Evolutionary conservation across 2,329 filamentous ascomycete genomes (phyloP).

Genomic region (Fusarium sp.): DNA sequence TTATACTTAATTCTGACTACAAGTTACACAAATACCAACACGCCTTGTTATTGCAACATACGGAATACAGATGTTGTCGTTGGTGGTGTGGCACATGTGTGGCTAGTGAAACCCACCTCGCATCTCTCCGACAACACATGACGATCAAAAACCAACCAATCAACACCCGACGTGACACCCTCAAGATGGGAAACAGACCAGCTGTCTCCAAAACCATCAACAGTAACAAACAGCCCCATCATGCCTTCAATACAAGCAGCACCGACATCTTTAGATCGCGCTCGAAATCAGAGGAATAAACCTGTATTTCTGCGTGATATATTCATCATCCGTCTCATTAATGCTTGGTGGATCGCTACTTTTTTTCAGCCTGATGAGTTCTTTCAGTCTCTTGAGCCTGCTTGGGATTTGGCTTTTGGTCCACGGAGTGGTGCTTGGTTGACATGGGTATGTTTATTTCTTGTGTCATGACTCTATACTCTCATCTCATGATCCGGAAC

Average conservation of each 20-base stretch:
- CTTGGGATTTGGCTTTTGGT: conserved; percentile 91
- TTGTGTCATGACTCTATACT: not conserved
- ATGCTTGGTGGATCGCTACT: conserved; percentile 82
- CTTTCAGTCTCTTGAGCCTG: conserved; percentile 95
- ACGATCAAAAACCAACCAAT: conserved; percentile 5
- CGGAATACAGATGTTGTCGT: not conserved
- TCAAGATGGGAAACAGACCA: conserved; percentile 29
- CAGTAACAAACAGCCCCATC: not conserved
- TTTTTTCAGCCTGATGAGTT: conserved; percentile 99
- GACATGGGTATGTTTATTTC: conserved; percentile 80
- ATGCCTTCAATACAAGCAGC: not conserved
- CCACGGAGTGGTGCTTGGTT: conserved; percentile 84
- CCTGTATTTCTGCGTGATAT: conserved; percentile 52
- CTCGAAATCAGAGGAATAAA: conserved; percentile 37
- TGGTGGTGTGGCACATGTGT: not conserved
- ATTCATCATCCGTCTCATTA: conserved; percentile 80
- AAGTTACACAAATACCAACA: not conserved
- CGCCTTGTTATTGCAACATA: not conserved
- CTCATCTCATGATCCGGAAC: not conserved
- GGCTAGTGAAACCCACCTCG: not conserved
- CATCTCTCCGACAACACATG: conserved; percentile 5
- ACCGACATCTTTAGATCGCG: conserved; percentile 37
- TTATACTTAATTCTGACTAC: not conserved
- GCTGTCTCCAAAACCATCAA: not conserved
- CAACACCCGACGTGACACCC: conserved; percentile 5